These are phyloP conservation scores for Ophiostoma ulmi DNA, from an alignment of 2,329 filamentous ascomycete species.

Conservation along the genomic window DNA sequence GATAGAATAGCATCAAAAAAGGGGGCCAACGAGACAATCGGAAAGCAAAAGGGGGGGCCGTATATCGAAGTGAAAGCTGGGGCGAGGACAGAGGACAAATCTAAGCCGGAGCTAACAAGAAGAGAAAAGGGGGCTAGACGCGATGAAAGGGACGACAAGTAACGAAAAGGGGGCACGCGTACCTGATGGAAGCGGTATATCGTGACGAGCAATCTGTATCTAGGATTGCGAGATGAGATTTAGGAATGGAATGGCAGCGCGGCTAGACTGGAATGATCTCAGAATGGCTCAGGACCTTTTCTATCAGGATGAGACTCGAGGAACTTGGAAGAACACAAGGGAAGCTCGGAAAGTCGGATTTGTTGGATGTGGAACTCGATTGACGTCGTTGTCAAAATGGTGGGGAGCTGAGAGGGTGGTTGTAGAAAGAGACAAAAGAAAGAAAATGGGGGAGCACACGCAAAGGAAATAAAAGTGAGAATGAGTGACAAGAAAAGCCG, in stretches of 20 bases:
- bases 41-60: slow-evolving; percentile 18
- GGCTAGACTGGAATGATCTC: neutral
- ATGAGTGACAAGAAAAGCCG: slow-evolving; percentile 16
- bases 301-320: neutral
- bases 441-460: slow-evolving; percentile 8
- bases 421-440: slow-evolving; percentile 26
- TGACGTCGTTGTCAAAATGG: slow-evolving; percentile 17
- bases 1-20: neutral
- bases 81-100: slow-evolving; percentile 10
- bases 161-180: slow-evolving; percentile 21
- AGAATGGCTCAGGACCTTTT: neutral
- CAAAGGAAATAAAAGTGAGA: slow-evolving; percentile 18
- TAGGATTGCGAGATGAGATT: neutral
- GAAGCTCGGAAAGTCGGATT: slow-evolving; percentile 22
- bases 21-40: slow-evolving; percentile 14
- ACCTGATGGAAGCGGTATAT: slow-evolving; percentile 11
- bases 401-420: slow-evolving; percentile 9
- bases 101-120: slow-evolving; percentile 19
- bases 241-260: neutral
- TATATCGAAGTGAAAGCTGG: slow-evolving; percentile 2
- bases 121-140: slow-evolving; percentile 25
- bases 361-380: neutral
- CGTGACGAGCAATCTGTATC: neutral
- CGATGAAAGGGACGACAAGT: slow-evolving; percentile 19
- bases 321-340: slow-evolving; percentile 35